A percentile compares a stretch with the other conserved stretches of the same genome.
phyloP scores from a whole-genome alignment of 345 rosid genomes.

The Conringia planisiliqua region DNA sequence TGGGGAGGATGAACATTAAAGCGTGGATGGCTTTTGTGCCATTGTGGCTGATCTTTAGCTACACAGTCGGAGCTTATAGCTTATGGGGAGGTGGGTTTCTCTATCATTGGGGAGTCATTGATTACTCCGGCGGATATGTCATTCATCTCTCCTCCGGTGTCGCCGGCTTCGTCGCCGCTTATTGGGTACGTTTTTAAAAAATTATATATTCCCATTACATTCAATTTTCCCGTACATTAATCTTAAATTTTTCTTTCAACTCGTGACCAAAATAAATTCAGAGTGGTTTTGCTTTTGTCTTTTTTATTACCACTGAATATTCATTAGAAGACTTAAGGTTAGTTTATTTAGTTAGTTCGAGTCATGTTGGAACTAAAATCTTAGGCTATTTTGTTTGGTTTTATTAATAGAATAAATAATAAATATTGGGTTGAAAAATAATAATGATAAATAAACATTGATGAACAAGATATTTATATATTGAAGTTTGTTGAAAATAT shows the following conservation, averaged over 20 bases:
- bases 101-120: constrained; percentile 78
- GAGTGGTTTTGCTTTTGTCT: background rate
- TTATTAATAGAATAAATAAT: background rate
- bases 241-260: background rate
- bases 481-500: constrained; percentile 1
- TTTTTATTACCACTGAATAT: background rate
- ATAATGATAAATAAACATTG: background rate
- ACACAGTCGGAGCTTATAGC: constrained; percentile 77
- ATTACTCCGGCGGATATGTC: constrained; percentile 81
- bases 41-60: constrained; percentile 66
- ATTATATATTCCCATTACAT: background rate
- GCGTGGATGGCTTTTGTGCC: constrained; percentile 95
- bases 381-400: background rate
- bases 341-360: constrained; percentile 11
- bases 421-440: background rate
- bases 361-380: constrained; percentile 1
- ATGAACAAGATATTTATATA: background rate
- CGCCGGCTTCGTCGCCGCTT: constrained; percentile 74
- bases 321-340: background rate
- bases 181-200: constrained; percentile 47
- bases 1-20: constrained; percentile 73
- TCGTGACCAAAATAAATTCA: background rate
- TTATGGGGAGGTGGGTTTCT: constrained; percentile 83
- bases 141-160: constrained; percentile 80
- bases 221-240: background rate